Percentiles rank a stretch among this genome's conserved stretches.
phyloP scores from a whole-genome alignment of 208 protist genomes.

The Trichomonas tenax region DNA sequence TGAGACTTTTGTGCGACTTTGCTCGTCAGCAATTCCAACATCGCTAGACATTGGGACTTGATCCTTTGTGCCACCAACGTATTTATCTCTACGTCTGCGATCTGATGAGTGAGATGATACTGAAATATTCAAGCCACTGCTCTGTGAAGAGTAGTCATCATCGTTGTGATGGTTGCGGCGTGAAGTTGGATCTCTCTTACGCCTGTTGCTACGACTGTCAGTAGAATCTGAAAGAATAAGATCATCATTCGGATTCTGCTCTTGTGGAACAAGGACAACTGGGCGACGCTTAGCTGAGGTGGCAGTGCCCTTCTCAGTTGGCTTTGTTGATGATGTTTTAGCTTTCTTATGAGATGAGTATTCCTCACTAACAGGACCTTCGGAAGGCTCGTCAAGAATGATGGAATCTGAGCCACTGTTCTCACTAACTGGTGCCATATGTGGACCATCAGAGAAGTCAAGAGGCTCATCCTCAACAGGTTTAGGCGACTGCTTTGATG shows the following conservation, averaged over 20 bases:
- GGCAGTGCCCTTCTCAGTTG: neutral
- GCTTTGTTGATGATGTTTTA: neutral
- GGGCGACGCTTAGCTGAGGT: neutral
- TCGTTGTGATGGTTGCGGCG: neutral
- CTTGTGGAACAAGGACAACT: neutral
- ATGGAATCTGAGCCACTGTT: neutral
- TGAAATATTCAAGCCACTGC: neutral
- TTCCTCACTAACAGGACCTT: neutral
- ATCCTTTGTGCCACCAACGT: neutral
- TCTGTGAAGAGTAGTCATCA: neutral
- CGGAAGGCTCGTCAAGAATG: neutral
- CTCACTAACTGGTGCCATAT: neutral
- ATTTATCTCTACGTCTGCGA: neutral
- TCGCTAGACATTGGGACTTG: neutral
- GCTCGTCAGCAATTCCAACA: neutral
- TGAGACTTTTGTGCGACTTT: neutral
- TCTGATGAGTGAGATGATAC: neutral
- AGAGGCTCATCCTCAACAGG: neutral
- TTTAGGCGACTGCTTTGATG: neutral
- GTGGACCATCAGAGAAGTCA: neutral
- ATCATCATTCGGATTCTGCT: neutral
- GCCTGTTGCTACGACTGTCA: neutral
- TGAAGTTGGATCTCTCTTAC: neutral
- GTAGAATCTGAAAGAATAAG: neutral
- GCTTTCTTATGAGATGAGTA: neutral